phyloP scores from a whole-genome alignment of 805 yeast genomes.

The Kockiozyma suomiensis region DNA sequence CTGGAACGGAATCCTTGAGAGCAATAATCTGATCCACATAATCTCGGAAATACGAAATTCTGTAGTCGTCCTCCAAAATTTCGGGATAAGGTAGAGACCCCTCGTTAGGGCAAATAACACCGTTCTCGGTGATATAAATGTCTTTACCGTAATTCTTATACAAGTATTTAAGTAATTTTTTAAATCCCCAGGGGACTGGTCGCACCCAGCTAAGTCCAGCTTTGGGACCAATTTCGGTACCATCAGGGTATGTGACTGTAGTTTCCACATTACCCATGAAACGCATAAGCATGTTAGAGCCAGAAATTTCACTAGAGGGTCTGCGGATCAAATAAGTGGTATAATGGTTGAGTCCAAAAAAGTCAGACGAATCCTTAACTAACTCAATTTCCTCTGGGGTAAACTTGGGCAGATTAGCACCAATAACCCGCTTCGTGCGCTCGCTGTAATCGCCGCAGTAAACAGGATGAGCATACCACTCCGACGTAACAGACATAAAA shows the following conservation, averaged over 20 bases:
- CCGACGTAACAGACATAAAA: slow-evolving; percentile 39
- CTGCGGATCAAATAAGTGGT: slow-evolving; percentile 6
- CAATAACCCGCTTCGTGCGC: slow-evolving; percentile 36
- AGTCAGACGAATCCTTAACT: slow-evolving; percentile 41
- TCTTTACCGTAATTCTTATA: slow-evolving; percentile 40
- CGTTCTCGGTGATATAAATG: slow-evolving; percentile 43
- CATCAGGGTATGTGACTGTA: slow-evolving; percentile 37
- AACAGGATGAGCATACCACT: slow-evolving; percentile 42
- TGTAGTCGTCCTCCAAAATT: slow-evolving; percentile 40
- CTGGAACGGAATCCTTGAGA: slow-evolving; percentile 39
- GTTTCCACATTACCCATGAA: slow-evolving; percentile 38
- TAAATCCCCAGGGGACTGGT: slow-evolving; percentile 37
- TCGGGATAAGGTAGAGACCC: slow-evolving; percentile 38
- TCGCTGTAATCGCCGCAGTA: slow-evolving; percentile 44
- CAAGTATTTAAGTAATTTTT: slow-evolving; percentile 39
- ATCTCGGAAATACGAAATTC: slow-evolving; percentile 42
- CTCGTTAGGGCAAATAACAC: slow-evolving; percentile 44
- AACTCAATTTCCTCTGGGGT: slow-evolving; percentile 39
- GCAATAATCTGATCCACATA: slow-evolving; percentile 41
- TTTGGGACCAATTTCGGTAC: slow-evolving; percentile 39
- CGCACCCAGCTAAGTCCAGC: slow-evolving; percentile 37
- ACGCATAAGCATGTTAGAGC: slow-evolving; percentile 40
- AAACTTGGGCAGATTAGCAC: slow-evolving; percentile 35
- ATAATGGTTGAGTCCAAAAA: slow-evolving; percentile 36
- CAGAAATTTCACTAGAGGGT: slow-evolving; percentile 39